Evolutionary conservation across 2,329 filamentous ascomycete genomes (phyloP).

Genomic region (Paramyrothecium sp.): DNA sequence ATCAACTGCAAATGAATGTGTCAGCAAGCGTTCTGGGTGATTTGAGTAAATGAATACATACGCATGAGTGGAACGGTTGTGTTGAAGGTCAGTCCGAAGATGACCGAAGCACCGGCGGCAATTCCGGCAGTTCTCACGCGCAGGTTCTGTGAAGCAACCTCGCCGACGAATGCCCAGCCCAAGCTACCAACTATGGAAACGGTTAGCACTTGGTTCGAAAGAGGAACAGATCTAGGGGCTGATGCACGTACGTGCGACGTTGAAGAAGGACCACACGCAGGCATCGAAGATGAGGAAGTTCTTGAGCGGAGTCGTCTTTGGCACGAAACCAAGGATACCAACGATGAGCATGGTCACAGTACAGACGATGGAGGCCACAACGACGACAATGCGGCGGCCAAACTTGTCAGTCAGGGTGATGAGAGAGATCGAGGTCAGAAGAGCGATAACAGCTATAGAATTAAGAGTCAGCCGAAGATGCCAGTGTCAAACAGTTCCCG

Average conservation of each 20-base stretch:
- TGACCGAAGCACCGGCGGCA: slow-evolving; percentile 7
- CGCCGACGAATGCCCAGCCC: slow-evolving; percentile 10
- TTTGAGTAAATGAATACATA: background rate
- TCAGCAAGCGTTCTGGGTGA: background rate
- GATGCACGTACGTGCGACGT: slow-evolving; percentile 4
- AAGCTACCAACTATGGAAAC: slow-evolving; percentile 6
- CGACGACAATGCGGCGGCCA: slow-evolving; percentile 9
- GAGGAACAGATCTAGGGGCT: background rate
- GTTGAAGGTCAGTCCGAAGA: slow-evolving; percentile 12
- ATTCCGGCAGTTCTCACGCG: slow-evolving; percentile 9
- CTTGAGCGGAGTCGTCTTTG: slow-evolving; percentile 4
- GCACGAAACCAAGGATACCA: slow-evolving; percentile 5
- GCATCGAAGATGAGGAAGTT: slow-evolving; percentile 14
- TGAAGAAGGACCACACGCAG: slow-evolving; percentile 12
- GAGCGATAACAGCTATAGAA: slow-evolving; percentile 10
- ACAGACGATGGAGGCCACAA: slow-evolving; percentile 5
- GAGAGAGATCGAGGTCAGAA: slow-evolving; percentile 7
- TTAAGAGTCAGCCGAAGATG: background rate
- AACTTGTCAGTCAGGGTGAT: slow-evolving; percentile 7
- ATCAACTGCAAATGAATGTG: slow-evolving; percentile 8
- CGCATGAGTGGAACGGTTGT: slow-evolving; percentile 10
- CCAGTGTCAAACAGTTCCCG: too few relatives aligned
- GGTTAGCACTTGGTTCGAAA: background rate
- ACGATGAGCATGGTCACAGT: slow-evolving; percentile 8
- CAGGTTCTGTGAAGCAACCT: slow-evolving; percentile 10